Evolutionary conservation across 2,329 filamentous ascomycete species (phyloP).

Genomic region (Fusarium illudens): DNA sequence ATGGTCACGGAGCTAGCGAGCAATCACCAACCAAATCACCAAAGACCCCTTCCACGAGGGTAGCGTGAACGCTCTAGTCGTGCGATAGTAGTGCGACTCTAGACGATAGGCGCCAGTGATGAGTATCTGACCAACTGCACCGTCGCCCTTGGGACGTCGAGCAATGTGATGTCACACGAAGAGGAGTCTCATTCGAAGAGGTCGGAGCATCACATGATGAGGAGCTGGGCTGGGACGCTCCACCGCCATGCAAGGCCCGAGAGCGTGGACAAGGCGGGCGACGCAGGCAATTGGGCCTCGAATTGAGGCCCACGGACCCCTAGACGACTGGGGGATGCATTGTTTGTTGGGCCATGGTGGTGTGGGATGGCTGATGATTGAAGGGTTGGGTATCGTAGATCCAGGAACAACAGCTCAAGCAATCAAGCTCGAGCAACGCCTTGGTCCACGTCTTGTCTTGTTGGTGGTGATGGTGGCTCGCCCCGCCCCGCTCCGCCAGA

Average conservation of each 20-base stretch:
- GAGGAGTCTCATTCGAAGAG: slow-evolving; percentile 28
- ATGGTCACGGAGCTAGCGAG: slow-evolving; percentile 19
- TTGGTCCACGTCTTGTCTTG: slow-evolving; percentile 2
- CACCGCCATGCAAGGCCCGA: slow-evolving; percentile 27
- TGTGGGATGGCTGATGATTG: slow-evolving; percentile 13
- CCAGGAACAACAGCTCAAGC: no score
- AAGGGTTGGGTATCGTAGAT: slow-evolving; percentile 10
- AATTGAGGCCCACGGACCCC: slow-evolving; percentile 19
- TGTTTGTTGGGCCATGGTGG: slow-evolving; percentile 10
- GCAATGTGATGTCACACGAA: slow-evolving; percentile 26
- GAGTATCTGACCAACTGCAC: slow-evolving; percentile 8
- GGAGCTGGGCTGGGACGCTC: slow-evolving; percentile 5
- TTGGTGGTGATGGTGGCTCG: slow-evolving; percentile 20
- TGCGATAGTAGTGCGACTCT: slow-evolving; percentile 33
- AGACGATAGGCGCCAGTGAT: slow-evolving; percentile 27
- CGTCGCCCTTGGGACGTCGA: slow-evolving; percentile 9
- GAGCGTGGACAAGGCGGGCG: slow-evolving; percentile 22
- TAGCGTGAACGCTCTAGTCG: slow-evolving; percentile 28
- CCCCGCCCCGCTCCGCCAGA: slow-evolving; percentile 25
- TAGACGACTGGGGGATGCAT: not conserved
- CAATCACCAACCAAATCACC: slow-evolving; percentile 31
- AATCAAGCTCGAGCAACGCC: slow-evolving; percentile 13
- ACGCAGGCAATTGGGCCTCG: slow-evolving; percentile 36
- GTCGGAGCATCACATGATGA: slow-evolving; percentile 32
- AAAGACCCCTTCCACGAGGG: slow-evolving; percentile 7